Percentiles rank a stretch among this genome's conserved stretches.
Evolutionary conservation across 2,329 filamentous ascomycete genomes (phyloP).

Genomic region (Colletotrichum brevisporum): DNA sequence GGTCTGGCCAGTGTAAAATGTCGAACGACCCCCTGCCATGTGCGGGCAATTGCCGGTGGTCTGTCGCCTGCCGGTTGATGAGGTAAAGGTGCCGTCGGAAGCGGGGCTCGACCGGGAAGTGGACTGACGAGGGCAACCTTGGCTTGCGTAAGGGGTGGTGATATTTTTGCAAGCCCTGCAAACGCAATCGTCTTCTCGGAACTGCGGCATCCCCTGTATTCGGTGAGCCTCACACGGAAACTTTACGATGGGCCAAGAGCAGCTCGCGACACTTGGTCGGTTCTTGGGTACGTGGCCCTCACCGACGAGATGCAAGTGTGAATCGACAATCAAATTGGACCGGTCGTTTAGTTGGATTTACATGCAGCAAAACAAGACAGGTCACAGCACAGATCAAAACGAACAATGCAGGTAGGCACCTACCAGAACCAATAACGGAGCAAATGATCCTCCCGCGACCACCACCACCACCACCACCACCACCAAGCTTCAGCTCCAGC

Average conservation of each 20-base stretch:
- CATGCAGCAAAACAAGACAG: not conserved
- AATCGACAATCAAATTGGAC: too few relatives aligned
- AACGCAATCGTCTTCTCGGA: slow-evolving; percentile 18
- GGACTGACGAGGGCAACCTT: slow-evolving; percentile 34
- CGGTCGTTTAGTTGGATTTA: too few relatives aligned
- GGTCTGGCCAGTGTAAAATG: not conserved
- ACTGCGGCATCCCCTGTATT: slow-evolving; percentile 19
- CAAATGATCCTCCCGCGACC: slow-evolving; percentile 4
- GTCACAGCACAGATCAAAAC: not conserved
- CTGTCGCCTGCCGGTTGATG: not conserved
- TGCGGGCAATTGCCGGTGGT: not conserved
- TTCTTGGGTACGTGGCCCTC: too few relatives aligned
- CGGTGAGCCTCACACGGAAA: slow-evolving; percentile 22
- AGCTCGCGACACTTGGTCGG: too few relatives aligned
- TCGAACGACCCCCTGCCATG: not conserved
- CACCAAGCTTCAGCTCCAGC: slow-evolving; percentile 5
- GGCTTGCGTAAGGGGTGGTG: slow-evolving; percentile 39
- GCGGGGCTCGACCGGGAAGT: slow-evolving; percentile 23
- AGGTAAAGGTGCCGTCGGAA: slow-evolving; percentile 24
- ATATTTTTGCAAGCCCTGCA: slow-evolving; percentile 26
- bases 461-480: not conserved
- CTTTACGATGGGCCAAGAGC: not conserved
- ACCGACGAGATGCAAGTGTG: too few relatives aligned
- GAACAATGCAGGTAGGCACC: not conserved
- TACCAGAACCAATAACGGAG: slow-evolving; percentile 11